These are phyloP conservation scores for Phytophthora pistaciae DNA, from an alignment of 352 stramenopile species.

Conservation along the genomic window DNA sequence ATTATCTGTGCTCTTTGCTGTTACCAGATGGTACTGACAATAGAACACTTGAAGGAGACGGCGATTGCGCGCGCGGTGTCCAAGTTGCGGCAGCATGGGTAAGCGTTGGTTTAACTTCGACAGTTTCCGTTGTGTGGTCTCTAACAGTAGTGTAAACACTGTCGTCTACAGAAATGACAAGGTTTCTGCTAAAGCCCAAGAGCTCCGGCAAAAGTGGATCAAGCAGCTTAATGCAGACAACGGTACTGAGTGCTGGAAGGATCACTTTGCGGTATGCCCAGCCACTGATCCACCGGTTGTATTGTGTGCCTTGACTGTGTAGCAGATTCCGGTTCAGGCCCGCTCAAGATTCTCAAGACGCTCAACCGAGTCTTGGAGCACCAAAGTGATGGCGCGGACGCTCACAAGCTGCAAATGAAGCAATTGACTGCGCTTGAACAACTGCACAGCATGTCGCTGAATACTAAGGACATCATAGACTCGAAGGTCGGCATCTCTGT, in stretches of 20 bases:
- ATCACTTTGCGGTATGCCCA: background rate
- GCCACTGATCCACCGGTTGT: background rate
- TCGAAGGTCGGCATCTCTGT: slow-evolving; percentile 82
- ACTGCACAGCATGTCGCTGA: slow-evolving; percentile 70
- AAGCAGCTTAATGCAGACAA: slow-evolving; percentile 53
- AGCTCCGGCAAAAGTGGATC: slow-evolving; percentile 80
- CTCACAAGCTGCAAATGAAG: slow-evolving; percentile 46
- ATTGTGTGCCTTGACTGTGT: background rate
- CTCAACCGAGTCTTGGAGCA: slow-evolving; percentile 67
- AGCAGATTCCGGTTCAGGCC: slow-evolving; percentile 39
- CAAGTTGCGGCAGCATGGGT: slow-evolving; percentile 79
- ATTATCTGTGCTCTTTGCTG: background rate
- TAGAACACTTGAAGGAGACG: slow-evolving; percentile 74
- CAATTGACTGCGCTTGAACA: slow-evolving; percentile 61
- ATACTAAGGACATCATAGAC: slow-evolving; percentile 80
- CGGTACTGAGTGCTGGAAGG: slow-evolving; percentile 9
- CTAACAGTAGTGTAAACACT: background rate
- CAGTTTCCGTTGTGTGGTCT: background rate
- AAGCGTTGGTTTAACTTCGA: slow-evolving; percentile 14
- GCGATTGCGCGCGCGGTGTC: slow-evolving; percentile 71
- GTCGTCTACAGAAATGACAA: slow-evolving; percentile 71
- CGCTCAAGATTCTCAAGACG: slow-evolving; percentile 57
- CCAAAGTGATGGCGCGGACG: slow-evolving; percentile 38
- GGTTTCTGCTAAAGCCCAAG: slow-evolving; percentile 72
- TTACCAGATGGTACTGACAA: slow-evolving; percentile 63